These are phyloP conservation scores for Phytophthora uliginosa DNA, from an alignment of 352 stramenopile species.

Conservation along the genomic window DNA sequence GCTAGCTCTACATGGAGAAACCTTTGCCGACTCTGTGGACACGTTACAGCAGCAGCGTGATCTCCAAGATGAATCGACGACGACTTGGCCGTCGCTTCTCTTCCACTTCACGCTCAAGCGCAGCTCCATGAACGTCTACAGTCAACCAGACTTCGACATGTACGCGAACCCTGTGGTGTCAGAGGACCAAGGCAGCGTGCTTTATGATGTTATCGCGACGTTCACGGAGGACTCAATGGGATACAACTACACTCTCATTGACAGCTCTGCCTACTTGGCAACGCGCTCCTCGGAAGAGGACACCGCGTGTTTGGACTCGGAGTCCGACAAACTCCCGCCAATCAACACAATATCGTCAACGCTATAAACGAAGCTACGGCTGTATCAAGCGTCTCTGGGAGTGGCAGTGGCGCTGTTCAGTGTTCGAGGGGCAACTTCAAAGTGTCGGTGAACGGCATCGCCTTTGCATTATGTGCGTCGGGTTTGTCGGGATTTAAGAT, in stretches of 20 bases:
- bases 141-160: conserved; percentile 37
- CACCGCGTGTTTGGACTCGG: conserved; percentile 21
- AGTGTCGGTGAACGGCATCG: conserved; percentile 8
- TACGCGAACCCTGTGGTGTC: conserved; percentile 35
- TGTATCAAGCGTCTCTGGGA: conserved; percentile 2
- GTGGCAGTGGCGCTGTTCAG: not conserved
- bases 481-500: conserved; percentile 3
- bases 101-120: conserved; percentile 48
- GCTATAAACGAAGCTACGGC: conserved; percentile 16
- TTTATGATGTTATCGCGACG: conserved; percentile 36
- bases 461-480: conserved; percentile 24
- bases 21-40: not conserved
- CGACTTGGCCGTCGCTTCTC: conserved; percentile 27
- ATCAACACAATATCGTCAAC: conserved; percentile 28
- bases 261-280: conserved; percentile 32
- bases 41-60: not conserved
- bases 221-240: conserved; percentile 21
- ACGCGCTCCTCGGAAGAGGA: conserved; percentile 12
- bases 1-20: not conserved
- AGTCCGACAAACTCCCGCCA: conserved; percentile 18
- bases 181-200: conserved; percentile 12
- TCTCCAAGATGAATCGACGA: not conserved
- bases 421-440: conserved; percentile 9
- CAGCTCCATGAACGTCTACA: conserved; percentile 40
- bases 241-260: conserved; percentile 42